These are phyloP conservation scores for Pleurotus platypus DNA, from an alignment of 768 basidiomycete species.

Conservation along the genomic window DNA sequence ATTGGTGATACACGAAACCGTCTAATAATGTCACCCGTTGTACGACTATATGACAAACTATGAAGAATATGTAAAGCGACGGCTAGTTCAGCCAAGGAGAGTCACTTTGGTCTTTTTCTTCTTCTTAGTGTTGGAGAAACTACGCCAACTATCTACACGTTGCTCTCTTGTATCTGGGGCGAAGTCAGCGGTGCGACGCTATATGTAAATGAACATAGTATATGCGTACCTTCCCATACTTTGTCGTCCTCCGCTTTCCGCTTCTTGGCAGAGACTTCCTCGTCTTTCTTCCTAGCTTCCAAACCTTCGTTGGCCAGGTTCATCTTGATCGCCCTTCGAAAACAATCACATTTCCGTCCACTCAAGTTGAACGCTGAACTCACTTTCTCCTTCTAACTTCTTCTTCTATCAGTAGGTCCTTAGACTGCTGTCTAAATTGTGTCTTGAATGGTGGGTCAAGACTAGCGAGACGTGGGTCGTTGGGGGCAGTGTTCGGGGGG, in stretches of 20 bases:
- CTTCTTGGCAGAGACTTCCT: slow-evolving; percentile 72
- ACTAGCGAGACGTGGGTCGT: slow-evolving; percentile 52
- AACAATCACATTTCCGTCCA: slow-evolving; percentile 4
- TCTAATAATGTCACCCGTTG: slow-evolving; percentile 9
- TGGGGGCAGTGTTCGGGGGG: slow-evolving; percentile 53
- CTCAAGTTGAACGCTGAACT: slow-evolving; percentile 20
- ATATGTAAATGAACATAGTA: too few relatives aligned
- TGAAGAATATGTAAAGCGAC: slow-evolving; percentile 17
- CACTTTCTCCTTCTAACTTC: slow-evolving; percentile 83
- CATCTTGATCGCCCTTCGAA: slow-evolving; percentile 78
- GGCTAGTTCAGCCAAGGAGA: slow-evolving; percentile 55
- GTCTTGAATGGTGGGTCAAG: slow-evolving; percentile 63
- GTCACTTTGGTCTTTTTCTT: slow-evolving; percentile 76
- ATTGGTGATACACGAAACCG: background rate
- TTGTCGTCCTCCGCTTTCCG: slow-evolving; percentile 88
- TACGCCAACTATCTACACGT: slow-evolving; percentile 83
- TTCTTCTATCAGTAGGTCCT: slow-evolving; percentile 87
- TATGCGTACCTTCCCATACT: slow-evolving; percentile 75
- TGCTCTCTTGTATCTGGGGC: slow-evolving; percentile 66
- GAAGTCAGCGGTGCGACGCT: too few relatives aligned
- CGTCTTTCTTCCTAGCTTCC: slow-evolving; percentile 91
- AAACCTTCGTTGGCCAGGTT: slow-evolving; percentile 89
- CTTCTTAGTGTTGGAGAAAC: slow-evolving; percentile 68
- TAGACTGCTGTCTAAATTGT: slow-evolving; percentile 66
- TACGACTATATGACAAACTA: slow-evolving; percentile 12